Conservation (phyloP, 2,329 filamentous ascomycete genomes). For the Hymenoscyphus fructigenus region DNA sequence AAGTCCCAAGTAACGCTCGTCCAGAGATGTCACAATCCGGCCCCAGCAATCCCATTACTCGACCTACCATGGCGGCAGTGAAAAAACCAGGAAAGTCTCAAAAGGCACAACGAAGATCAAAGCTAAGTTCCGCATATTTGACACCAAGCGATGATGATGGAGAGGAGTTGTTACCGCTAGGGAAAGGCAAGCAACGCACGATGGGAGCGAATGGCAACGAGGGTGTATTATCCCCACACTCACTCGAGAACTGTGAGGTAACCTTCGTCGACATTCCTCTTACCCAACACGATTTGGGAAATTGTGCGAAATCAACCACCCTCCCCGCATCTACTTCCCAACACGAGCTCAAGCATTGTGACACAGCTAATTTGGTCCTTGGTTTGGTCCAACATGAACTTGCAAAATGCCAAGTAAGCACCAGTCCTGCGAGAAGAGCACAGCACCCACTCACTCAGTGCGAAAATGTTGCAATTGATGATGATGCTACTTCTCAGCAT, state of each 20-base stretch:
- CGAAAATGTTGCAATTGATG: background rate
- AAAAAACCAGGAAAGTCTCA: background rate
- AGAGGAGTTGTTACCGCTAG: constrained; percentile 5
- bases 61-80: background rate
- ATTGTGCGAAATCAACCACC: background rate
- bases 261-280: background rate
- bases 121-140: constrained; percentile 8
- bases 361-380: background rate
- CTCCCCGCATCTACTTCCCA: background rate
- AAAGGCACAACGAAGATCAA: constrained; percentile 7
- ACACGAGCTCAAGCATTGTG: background rate
- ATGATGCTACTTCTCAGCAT: background rate
- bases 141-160: constrained; percentile 11
- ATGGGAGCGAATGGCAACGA: background rate
- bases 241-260: background rate
- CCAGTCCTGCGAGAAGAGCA: background rate
- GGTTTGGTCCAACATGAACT: too few species aligned
- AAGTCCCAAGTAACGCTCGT: background rate
- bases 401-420: background rate
- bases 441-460: background rate
- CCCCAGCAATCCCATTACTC: background rate
- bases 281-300: background rate
- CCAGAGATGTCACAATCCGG: background rate
- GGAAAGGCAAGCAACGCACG: background rate
- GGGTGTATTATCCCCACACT: background rate